Percentiles rank a stretch among this genome's conserved stretches.
phyloP scores from a whole-genome alignment of 176 grass and related monocot species.

The Chrysopogon serrulatus region DNA sequence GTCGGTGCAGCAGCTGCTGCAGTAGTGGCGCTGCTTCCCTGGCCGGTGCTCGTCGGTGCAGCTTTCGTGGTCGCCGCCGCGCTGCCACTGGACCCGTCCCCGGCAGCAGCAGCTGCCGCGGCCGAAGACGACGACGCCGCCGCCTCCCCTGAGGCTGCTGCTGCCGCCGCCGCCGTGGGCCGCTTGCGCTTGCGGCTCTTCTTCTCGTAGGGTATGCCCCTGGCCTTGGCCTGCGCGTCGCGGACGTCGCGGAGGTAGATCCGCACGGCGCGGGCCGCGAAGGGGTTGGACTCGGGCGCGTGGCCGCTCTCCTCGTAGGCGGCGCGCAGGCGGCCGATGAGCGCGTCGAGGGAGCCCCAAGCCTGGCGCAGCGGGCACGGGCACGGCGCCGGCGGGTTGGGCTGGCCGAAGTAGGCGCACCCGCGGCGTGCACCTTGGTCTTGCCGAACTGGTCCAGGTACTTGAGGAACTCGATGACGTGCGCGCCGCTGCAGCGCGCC shows the following conservation, averaged over 20 bases:
- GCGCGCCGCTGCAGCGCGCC: constrained; percentile 90
- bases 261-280: constrained; percentile 85
- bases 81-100: constrained; percentile 23
- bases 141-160: not conserved
- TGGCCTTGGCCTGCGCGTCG: constrained; percentile 85
- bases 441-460: constrained; percentile 99
- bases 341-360: constrained; percentile 93
- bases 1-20: constrained; percentile 4
- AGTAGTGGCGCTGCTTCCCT: not conserved
- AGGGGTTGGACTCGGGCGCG: constrained; percentile 83
- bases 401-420: constrained; percentile 83
- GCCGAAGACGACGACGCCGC: constrained; percentile 11
- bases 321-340: constrained; percentile 89
- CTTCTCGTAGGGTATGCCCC: constrained; percentile 96
- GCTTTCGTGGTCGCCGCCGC: not conserved
- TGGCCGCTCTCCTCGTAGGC: constrained; percentile 94
- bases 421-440: constrained; percentile 86
- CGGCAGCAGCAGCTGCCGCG: not conserved
- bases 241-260: constrained; percentile 99
- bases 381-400: constrained; percentile 81
- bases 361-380: constrained; percentile 88
- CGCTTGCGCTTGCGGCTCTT: constrained; percentile 85
- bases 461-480: constrained; percentile 97
- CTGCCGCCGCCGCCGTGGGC: not conserved
- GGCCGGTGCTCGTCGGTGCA: not conserved